Evolutionary conservation across 106 monocot species (phyloP), one percentile per base, ranked within the genome.

Genomic region (Dioscorea alata): DNA sequence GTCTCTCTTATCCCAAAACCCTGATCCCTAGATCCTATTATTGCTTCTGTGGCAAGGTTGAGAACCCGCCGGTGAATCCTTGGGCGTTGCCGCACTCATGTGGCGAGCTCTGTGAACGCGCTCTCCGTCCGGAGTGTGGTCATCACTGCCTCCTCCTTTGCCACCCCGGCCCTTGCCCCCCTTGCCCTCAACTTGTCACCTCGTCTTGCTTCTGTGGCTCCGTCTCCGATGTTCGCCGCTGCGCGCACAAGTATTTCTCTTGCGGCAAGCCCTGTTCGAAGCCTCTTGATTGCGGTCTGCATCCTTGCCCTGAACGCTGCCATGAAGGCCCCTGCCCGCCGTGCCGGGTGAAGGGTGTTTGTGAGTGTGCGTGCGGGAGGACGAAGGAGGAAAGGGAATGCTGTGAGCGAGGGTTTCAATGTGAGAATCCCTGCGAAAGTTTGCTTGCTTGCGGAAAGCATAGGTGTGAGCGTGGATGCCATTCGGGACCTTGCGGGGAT

Each of bases 1-100:
- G 95, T 66, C 70, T 77, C 28, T 20, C 70, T 48, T 91, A 83
- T 63, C 65, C 83, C 33, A 72, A 49, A 61, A 62, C 78, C 42
- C 75, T 50, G 59, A 78, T 84, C 35, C 95, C 95, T 17, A 68
- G 75, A 32, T 66, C 72, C 68, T 96, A 96, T 73, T 66, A 62
- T 60, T 96, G 92, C 73, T 96, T 82, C 69, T 92, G 96, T 69
- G 88, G 86, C 59, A 96, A 96, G 80, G 56, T 84, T 31, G 60
- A 80, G 24, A 76, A 86, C 35, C 96, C 96, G 7, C 82, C 73
- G 0, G 33, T 54, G 2, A 91, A 96, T 54, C 96, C 91, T 2
- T 96, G 96, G 96, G 81, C 89, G 75, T 84, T 92, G 15, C 96
- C 96, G 12, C 96, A 96, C 72, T 96, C 96, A 17, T 96, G 96